A percentile compares a stretch with the other conserved stretches of the same genome.
phyloP scores from a whole-genome alignment of 169 alveolate genomes.

The Cryptosporidium tyzzeri region DNA sequence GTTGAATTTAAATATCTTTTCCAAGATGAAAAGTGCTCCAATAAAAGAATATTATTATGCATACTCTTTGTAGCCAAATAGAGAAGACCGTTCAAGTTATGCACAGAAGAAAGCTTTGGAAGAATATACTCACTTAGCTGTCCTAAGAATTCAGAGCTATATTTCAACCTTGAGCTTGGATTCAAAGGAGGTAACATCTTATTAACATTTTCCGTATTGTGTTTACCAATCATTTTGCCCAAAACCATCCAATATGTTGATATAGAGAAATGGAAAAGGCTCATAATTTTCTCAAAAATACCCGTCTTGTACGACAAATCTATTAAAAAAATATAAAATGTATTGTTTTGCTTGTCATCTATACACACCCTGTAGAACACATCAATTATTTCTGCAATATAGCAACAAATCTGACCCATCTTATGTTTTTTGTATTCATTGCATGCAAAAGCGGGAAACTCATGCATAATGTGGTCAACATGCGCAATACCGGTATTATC shows the following conservation, averaged over 20 bases:
- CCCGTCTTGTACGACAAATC: constrained; percentile 57
- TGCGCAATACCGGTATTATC: not conserved
- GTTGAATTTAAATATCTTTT: constrained; percentile 61
- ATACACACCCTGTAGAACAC: constrained; percentile 51
- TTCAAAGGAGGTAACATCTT: constrained; percentile 48
- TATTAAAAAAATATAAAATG: constrained; percentile 50
- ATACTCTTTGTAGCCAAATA: constrained; percentile 54
- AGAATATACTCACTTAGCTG: not conserved
- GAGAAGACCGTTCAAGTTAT: constrained; percentile 50
- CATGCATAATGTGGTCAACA: not conserved
- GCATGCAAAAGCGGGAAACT: not conserved
- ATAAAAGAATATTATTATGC: constrained; percentile 54
- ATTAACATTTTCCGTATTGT: constrained; percentile 24
- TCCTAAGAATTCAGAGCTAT: constrained; percentile 9
- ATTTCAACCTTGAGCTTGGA: constrained; percentile 39
- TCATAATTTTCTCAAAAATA: constrained; percentile 21
- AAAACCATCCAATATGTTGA: constrained; percentile 59
- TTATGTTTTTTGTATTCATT: not conserved
- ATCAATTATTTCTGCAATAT: constrained; percentile 59
- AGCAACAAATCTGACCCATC: constrained; percentile 66
- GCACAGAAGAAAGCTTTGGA: constrained; percentile 34
- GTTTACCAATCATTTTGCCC: constrained; percentile 21
- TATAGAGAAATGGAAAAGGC: constrained; percentile 49
- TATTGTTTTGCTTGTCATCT: constrained; percentile 65
- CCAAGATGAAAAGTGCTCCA: constrained; percentile 73